Conservation (phyloP, 805 yeast species). For the Kuraishia piskuri region DNA sequence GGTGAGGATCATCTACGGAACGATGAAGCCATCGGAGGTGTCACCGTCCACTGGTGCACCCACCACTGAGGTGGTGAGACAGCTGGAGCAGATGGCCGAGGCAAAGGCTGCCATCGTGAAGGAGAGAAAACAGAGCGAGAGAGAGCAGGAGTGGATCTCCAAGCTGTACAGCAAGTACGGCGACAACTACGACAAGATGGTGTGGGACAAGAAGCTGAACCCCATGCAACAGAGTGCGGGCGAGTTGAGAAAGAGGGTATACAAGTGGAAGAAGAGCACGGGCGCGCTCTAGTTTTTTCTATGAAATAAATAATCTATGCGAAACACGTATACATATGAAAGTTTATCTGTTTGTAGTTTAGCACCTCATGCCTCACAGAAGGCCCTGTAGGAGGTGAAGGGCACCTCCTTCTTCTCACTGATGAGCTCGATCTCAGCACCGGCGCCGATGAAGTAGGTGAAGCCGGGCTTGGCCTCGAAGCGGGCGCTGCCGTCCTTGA, state of each 20-base stretch:
- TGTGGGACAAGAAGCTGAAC: slow-evolving; percentile 83
- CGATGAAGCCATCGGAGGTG: slow-evolving; percentile 26
- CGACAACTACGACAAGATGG: slow-evolving; percentile 83
- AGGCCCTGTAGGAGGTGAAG: slow-evolving; percentile 86
- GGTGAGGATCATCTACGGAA: slow-evolving; percentile 59
- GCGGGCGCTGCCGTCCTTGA: slow-evolving; percentile 32
- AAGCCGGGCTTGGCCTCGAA: slow-evolving; percentile 58
- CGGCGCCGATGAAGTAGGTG: slow-evolving; percentile 82
- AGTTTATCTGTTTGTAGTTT: too few species aligned
- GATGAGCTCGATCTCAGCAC: slow-evolving; percentile 50
- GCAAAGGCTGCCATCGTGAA: slow-evolving; percentile 19
- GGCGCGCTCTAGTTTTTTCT: background rate
- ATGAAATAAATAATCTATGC: background rate
- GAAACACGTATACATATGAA: too few species aligned
- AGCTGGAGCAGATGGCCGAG: slow-evolving; percentile 57
- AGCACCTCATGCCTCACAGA: slow-evolving; percentile 51
- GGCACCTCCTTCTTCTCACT: slow-evolving; percentile 33
- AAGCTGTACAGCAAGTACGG: slow-evolving; percentile 70
- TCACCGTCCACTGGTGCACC: slow-evolving; percentile 21
- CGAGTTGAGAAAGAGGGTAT: slow-evolving; percentile 64
- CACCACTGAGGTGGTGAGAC: slow-evolving; percentile 51
- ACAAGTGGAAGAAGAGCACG: slow-evolving; percentile 51
- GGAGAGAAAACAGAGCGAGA: slow-evolving; percentile 46
- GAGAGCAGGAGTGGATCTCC: slow-evolving; percentile 71
- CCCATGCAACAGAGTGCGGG: slow-evolving; percentile 80